Conservation (phyloP, 257 asterid species). For the Solanum etuberosum region DNA sequence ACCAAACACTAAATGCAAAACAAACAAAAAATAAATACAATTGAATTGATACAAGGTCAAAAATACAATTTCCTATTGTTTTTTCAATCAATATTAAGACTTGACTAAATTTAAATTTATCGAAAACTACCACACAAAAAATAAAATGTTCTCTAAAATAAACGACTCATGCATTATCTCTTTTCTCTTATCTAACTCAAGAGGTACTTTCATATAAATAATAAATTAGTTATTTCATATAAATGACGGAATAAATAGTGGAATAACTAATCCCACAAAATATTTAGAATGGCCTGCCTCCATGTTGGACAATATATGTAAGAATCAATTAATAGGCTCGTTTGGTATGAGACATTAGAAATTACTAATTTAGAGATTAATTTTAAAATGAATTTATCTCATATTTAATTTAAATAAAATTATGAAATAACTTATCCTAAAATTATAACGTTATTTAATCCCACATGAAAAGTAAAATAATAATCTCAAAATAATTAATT, state of each 20-base stretch:
- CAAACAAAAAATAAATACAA: fast-evolving
- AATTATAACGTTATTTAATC: no score
- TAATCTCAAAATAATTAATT: no score
- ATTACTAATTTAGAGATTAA: no score
- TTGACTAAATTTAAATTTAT: neutral
- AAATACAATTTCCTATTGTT: neutral
- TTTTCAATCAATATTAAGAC: neutral
- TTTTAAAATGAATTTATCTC: no score
- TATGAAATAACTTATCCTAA: no score
- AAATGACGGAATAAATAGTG: neutral
- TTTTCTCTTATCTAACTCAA: neutral
- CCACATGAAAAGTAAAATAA: neutral
- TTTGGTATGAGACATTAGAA: no score
- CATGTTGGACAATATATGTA: neutral
- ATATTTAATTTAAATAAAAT: fast-evolving
- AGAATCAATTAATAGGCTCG: neutral
- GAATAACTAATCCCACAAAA: neutral
- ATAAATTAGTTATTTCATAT: no score
- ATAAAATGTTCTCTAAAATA: neutral
- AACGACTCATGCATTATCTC: neutral
- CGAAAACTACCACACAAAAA: fast-evolving
- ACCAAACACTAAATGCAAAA: neutral
- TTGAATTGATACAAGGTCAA: neutral
- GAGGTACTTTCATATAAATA: neutral
- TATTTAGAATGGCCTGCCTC: neutral